Evolutionary conservation across 1,139 yeast genomes (phyloP).

Genomic region (Candida sojae): DNA sequence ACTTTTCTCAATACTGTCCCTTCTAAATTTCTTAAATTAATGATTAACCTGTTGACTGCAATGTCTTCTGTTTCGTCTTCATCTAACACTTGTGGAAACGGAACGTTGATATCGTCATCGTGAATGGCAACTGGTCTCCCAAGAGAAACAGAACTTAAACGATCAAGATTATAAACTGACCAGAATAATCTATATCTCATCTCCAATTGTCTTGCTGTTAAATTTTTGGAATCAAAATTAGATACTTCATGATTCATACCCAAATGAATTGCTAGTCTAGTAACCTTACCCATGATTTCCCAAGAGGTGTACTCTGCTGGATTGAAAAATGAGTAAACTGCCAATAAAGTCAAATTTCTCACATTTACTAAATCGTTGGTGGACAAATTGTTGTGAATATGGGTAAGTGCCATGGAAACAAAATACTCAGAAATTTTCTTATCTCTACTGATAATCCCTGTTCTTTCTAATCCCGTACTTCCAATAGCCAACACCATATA

Average conservation of each 20-base stretch:
- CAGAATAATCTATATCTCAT: slow-evolving; percentile 47
- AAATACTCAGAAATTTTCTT: slow-evolving; percentile 25
- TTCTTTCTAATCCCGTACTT: slow-evolving; percentile 43
- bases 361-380: slow-evolving; percentile 37
- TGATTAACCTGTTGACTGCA: slow-evolving; percentile 38
- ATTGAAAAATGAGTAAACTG: slow-evolving; percentile 47
- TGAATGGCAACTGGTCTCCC: slow-evolving; percentile 47
- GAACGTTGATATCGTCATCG: slow-evolving; percentile 48
- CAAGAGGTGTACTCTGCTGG: slow-evolving; percentile 46
- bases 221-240: slow-evolving; percentile 20
- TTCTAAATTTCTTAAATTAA: slow-evolving; percentile 41
- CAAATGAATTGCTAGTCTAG: slow-evolving; percentile 40
- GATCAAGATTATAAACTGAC: slow-evolving; percentile 52
- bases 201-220: slow-evolving; percentile 35
- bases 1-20: slow-evolving; percentile 41
- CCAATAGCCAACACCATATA: slow-evolving; percentile 53
- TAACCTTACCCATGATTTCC: slow-evolving; percentile 50
- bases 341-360: slow-evolving; percentile 39
- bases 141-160: slow-evolving; percentile 42
- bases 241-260: slow-evolving; percentile 42
- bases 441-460: slow-evolving; percentile 27
- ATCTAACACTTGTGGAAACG: slow-evolving; percentile 31
- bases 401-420: slow-evolving; percentile 18
- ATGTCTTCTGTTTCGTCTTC: slow-evolving; percentile 40
- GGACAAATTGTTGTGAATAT: slow-evolving; percentile 31